Base-by-base conservation (phyloP, 768 basidiomycete species). In the Candolleomyces eurysporus region DNA sequence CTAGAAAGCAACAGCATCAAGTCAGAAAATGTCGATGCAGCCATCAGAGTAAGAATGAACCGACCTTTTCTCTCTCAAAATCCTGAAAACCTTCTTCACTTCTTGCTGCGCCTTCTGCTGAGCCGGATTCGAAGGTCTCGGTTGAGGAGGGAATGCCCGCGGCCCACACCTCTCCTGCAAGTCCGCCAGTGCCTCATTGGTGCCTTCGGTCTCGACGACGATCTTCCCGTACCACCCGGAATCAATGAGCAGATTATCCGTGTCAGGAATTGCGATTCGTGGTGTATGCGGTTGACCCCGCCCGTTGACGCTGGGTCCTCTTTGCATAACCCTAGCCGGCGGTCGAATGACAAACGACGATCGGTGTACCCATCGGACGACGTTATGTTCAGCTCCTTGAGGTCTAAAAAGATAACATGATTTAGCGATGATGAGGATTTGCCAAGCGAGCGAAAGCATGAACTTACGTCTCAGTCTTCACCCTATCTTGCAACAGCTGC, bases 351-450 rank as follows among this genome's bases (percentile, higher is more conserved):
- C 78, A 73, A 94, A 93, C 7, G 87, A 84, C 2, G 92, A 89
- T 14, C 92, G 88, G 66, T 93, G 85, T 0, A 91, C 84, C 92
- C 92, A 94, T 31, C 90, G 88, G 13, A 94, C 87, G 57, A 94
- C 90, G 62, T 89, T 91, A 64, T 92, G 91, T 63, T 85, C 77
- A 5, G 82, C 80, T 39, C 91, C 91, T 71, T 93, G 90, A 2
- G 90, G 89, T 17, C 90, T 93, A 61, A 48, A 45, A 48, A 60
- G 51, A 58, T 36, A 42, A 53, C 55, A 50, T 60, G 36, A n/a
- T 32, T 60, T 61, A 58, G 58, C 53, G 32, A 49, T 43, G 52
- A n/a, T 26, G 30, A 30, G 16, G 48, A 56, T 16, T 32, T n/a
- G 5, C 4, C 9, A 9, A 46, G 26, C 40, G 4, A 56, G 6